Evolutionary conservation across 495 filamentous ascomycete genomes (phyloP).

Genomic region (Diplogelasinospora grovesii): DNA sequence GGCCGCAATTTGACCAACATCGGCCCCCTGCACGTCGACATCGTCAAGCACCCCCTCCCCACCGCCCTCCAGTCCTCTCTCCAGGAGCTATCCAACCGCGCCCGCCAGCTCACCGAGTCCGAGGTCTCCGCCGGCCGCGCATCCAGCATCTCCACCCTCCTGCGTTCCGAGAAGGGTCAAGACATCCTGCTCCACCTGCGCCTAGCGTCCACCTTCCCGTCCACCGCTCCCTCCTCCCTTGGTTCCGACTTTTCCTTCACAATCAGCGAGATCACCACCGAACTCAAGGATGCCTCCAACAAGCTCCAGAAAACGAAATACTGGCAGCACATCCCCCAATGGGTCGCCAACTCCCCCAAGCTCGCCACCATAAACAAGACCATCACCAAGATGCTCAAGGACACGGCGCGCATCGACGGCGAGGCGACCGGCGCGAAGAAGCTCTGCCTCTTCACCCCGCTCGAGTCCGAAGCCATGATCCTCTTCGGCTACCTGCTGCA

Average conservation of each 20-base stretch:
- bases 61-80: background rate
- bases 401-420: constrained; percentile 8
- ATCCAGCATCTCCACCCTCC: background rate
- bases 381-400: constrained; percentile 7
- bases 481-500: constrained; percentile 11
- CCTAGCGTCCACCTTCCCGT: constrained; percentile 20
- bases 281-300: constrained; percentile 3
- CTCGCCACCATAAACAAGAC: constrained; percentile 9
- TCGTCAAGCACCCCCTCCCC: constrained; percentile 17
- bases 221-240: background rate
- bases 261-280: background rate
- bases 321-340: constrained; percentile 8
- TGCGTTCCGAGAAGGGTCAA: constrained; percentile 7
- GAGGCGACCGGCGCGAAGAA: constrained; percentile 13
- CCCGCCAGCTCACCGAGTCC: background rate
- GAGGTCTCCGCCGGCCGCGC: background rate
- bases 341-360: constrained; percentile 14
- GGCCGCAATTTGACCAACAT: constrained; percentile 13
- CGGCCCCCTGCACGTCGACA: constrained; percentile 18
- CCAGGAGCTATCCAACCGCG: constrained; percentile 3
- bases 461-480: constrained; percentile 18
- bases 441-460: constrained; percentile 17
- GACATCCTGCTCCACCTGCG: constrained; percentile 14
- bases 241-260: constrained; percentile 13
- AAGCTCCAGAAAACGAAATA: constrained; percentile 11